Base-by-base conservation (phyloP, 208 protist species). In the Tetramitus jugosus region DNA sequence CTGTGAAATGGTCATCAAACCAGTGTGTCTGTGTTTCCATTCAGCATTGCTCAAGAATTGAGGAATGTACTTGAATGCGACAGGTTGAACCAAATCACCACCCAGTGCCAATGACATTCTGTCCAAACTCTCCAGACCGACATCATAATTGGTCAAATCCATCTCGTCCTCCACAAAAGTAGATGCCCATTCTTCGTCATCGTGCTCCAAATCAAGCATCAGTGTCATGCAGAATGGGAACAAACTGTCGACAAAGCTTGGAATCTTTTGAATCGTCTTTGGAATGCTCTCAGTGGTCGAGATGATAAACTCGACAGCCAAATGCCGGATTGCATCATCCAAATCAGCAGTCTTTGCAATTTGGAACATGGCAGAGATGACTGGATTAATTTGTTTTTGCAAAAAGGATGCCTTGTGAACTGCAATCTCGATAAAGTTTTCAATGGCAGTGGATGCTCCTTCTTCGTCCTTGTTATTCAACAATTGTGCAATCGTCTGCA, bases 11-110 rank as follows among this genome's bases (percentile, higher is more conserved):
- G 84, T 49, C 60, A 90, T 90, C 13, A 93, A 78, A 26, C 77
- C 88, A 29, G 89, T 82, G 81, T 87, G 84, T 42, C 89, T 76
- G 23, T 90, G 52, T 72, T 84, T 83, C 91, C 91, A 94, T 0
- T 1, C 10, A n/a, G 14, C 0, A n/a, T 81, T 76, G 17, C 14
- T 53, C 0, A 90, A 39, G 4, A 88, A 76, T 23, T 69, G 52
- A 52, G 77, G 75, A 52, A 92, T 80, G 0, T 64, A 35, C 29
- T 37, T 46, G 37, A 87, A 84, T 20, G 87, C 49, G 33, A 90
- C 56, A 8, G 83, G 83, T 10, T 85, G 52, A 3, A 94, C 49
- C n/a, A 53, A 72, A 68, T 89, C 89, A 52, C 89, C 89, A 46
- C 86, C 82, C 3, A 93, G 33, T 26, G 82, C 37, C n/a, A 74